phyloP scores from a whole-genome alignment of 2,329 filamentous ascomycete species.

The Aspergillus quadricinctus region DNA sequence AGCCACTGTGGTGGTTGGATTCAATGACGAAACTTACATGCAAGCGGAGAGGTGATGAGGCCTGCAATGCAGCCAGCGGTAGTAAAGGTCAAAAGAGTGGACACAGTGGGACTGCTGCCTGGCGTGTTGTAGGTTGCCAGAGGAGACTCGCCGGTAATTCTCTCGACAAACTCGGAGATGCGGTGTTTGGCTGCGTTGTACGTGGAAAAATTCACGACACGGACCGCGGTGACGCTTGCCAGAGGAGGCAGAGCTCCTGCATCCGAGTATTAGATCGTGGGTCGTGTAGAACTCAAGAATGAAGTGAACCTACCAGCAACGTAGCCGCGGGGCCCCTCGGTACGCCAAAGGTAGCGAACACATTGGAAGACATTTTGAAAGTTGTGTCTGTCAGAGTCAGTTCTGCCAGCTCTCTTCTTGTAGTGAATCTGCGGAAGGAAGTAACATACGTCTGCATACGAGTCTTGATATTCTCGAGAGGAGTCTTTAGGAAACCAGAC shows the following conservation, averaged over 20 bases:
- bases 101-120: slow-evolving; percentile 39
- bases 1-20: neutral
- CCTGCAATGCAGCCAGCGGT: slow-evolving; percentile 41
- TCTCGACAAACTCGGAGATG: slow-evolving; percentile 37
- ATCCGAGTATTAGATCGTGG: neutral
- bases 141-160: slow-evolving; percentile 39
- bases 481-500: slow-evolving; percentile 30
- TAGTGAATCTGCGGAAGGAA: neutral
- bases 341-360: slow-evolving; percentile 43
- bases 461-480: slow-evolving; percentile 46
- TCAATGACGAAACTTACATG: slow-evolving; percentile 33
- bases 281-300: neutral
- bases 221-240: slow-evolving; percentile 42
- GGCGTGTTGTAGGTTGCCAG: slow-evolving; percentile 38
- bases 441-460: slow-evolving; percentile 46
- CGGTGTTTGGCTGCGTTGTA: slow-evolving; percentile 42
- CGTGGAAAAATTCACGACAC: slow-evolving; percentile 44
- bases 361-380: slow-evolving; percentile 42
- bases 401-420: neutral
- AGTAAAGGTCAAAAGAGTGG: slow-evolving; percentile 41
- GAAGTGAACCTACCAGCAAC: slow-evolving; percentile 37
- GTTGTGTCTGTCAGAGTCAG: slow-evolving; percentile 34
- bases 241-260: slow-evolving; percentile 43
- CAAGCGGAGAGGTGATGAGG: slow-evolving; percentile 38
- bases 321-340: slow-evolving; percentile 45